Evolutionary conservation across 2,329 filamentous ascomycete genomes (phyloP).

Genomic region (Fusarium nygamai): DNA sequence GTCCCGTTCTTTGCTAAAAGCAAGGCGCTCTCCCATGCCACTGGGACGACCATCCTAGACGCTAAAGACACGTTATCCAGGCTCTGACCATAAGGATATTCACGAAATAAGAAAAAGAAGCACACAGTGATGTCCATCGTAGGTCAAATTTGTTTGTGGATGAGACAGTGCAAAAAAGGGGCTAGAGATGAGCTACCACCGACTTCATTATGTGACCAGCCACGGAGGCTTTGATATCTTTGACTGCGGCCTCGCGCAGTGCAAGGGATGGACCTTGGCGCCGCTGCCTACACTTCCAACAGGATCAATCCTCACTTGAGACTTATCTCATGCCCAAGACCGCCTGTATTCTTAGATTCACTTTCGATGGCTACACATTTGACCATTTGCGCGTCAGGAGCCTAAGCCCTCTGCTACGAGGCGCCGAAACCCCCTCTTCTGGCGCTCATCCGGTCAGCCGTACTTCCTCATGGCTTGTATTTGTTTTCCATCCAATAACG

Average conservation of each 20-base stretch:
- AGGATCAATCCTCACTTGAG: neutral
- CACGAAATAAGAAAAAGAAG: neutral
- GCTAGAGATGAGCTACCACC: neutral
- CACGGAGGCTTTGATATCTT: neutral
- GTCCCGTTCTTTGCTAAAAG: fast-evolving
- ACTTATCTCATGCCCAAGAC: neutral
- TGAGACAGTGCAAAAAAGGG: neutral
- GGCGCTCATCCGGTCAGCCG: too few species aligned
- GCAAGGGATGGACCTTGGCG: neutral
- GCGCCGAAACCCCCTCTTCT: neutral
- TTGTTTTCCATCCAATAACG: neutral
- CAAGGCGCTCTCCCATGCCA: neutral
- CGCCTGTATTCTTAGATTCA: neutral
- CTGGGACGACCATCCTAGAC: fast-evolving
- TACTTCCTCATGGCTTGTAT: too few species aligned
- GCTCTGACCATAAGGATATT: neutral
- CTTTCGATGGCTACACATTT: too few species aligned
- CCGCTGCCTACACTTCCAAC: neutral
- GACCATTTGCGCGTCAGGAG: too few species aligned
- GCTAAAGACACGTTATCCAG: neutral
- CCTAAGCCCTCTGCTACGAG: neutral
- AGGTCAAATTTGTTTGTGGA: neutral
- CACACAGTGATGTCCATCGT: fast-evolving
- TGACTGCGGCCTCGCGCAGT: neutral
- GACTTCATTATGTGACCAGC: neutral